Conservation (phyloP, 2,329 filamentous ascomycete genomes). For the Tolypocladium sp. region DNA sequence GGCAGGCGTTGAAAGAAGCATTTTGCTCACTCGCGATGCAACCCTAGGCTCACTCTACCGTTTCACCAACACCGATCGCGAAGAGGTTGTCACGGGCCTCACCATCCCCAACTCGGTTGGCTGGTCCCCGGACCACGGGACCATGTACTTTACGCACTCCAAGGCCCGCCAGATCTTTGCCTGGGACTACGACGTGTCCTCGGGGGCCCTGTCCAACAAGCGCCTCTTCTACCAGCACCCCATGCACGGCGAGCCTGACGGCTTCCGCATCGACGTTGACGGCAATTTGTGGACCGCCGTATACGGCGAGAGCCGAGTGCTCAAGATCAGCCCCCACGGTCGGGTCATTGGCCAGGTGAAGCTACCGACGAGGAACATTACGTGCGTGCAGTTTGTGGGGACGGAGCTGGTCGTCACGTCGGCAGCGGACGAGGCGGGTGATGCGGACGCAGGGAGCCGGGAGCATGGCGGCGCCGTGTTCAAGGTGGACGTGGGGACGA, state of each 20-base stretch:
- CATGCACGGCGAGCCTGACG: slow-evolving; percentile 64
- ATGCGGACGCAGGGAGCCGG: slow-evolving; percentile 48
- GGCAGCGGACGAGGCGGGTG: slow-evolving; percentile 54
- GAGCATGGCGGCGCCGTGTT: slow-evolving; percentile 64
- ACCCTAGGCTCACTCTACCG: slow-evolving; percentile 60
- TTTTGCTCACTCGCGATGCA: not conserved
- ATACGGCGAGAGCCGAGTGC: slow-evolving; percentile 68
- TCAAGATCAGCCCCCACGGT: slow-evolving; percentile 63
- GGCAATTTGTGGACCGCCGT: slow-evolving; percentile 85
- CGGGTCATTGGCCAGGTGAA: slow-evolving; percentile 64
- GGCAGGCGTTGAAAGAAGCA: not conserved
- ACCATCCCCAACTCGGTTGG: slow-evolving; percentile 79
- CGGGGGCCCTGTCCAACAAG: slow-evolving; percentile 57
- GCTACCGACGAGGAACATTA: slow-evolving; percentile 70
- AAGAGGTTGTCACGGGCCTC: slow-evolving; percentile 53
- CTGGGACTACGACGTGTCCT: slow-evolving; percentile 62
- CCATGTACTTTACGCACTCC: slow-evolving; percentile 78
- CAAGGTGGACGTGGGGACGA: slow-evolving; percentile 65
- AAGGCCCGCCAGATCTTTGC: slow-evolving; percentile 60
- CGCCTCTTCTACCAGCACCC: slow-evolving; percentile 65
- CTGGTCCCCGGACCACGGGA: slow-evolving; percentile 65
- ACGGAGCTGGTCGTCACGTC: slow-evolving; percentile 71
- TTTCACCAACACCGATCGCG: slow-evolving; percentile 52
- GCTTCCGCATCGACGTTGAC: slow-evolving; percentile 73
- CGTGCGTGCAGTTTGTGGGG: slow-evolving; percentile 73